Percentiles rank a stretch among this genome's conserved stretches.
Evolutionary conservation across 208 protist species (phyloP).

Genomic region (Wallacemonas collosoma): DNA sequence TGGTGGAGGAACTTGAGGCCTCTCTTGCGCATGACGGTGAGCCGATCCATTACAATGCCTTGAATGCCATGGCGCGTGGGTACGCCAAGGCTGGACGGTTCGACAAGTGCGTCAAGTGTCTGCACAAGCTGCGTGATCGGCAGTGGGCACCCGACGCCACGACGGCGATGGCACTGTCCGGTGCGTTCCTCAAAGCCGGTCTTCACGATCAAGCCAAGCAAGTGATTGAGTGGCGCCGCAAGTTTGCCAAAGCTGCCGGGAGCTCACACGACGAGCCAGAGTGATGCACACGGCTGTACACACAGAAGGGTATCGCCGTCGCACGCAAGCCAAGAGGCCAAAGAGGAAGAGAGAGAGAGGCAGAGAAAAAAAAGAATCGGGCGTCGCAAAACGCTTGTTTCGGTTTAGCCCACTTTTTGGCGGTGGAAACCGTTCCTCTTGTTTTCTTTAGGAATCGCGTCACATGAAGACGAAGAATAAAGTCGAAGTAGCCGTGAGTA

Average conservation of each 20-base stretch:
- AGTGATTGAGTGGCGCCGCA: constrained; percentile 83
- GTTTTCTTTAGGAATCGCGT: too few species aligned
- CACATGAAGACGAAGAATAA: too few species aligned
- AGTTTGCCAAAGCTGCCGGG: constrained; percentile 66
- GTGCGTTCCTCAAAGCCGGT: constrained; percentile 82
- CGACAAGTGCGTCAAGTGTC: constrained; percentile 82
- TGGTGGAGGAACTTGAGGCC: constrained; percentile 64
- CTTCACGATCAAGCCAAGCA: constrained; percentile 89
- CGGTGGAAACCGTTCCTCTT: too few species aligned
- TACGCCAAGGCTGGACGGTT: constrained; percentile 77
- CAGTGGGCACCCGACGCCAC: constrained; percentile 85
- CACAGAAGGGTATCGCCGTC: too few species aligned
- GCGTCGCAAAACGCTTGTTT: too few species aligned
- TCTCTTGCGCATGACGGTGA: constrained; percentile 32
- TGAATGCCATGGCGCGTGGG: constrained; percentile 82
- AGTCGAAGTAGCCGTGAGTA: too few species aligned
- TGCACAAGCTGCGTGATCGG: constrained; percentile 77
- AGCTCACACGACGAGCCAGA: neutral
- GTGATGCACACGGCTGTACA: neutral
- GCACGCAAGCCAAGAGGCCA: too few species aligned
- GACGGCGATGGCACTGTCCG: constrained; percentile 75
- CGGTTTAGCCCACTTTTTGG: too few species aligned
- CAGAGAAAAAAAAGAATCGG: too few species aligned
- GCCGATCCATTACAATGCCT: constrained; percentile 55
- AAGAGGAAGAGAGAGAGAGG: too few species aligned